Conservation (phyloP, 805 yeast species). For the Candida ipomoeae region DNA sequence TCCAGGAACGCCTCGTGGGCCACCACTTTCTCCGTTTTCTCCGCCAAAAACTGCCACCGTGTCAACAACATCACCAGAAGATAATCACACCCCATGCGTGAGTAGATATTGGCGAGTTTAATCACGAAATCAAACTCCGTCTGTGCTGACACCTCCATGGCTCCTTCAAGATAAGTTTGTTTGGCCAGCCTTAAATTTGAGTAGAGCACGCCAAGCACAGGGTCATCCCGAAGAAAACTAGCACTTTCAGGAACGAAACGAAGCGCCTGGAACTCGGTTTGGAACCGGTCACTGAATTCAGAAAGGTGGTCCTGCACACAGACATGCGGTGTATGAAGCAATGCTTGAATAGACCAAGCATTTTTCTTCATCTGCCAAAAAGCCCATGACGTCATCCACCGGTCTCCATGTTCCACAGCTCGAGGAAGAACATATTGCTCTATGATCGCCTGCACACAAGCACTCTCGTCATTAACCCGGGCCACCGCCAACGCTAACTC, state of each 20-base stretch:
- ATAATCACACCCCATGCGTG: constrained; percentile 89
- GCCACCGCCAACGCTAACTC: constrained; percentile 79
- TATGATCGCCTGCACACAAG: constrained; percentile 41
- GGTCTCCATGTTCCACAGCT: constrained; percentile 59
- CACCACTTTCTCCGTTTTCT: not conserved
- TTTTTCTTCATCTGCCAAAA: constrained; percentile 55
- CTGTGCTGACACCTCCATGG: constrained; percentile 37
- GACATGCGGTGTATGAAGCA: constrained; percentile 52
- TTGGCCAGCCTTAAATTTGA: constrained; percentile 53
- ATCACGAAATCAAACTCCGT: constrained; percentile 60
- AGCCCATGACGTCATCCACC: constrained; percentile 82
- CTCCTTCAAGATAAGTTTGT: constrained; percentile 46
- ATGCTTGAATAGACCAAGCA: constrained; percentile 54
- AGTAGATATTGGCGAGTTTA: constrained; percentile 62
- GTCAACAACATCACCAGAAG: constrained; percentile 58
- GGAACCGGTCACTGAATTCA: constrained; percentile 22
- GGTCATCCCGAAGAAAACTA: constrained; percentile 68
- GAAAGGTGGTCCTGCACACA: constrained; percentile 22
- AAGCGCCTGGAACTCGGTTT: constrained; percentile 12
- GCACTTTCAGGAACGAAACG: constrained; percentile 18
- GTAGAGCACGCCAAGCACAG: constrained; percentile 69
- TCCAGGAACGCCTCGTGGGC: constrained; percentile 15
- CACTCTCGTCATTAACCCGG: constrained; percentile 51
- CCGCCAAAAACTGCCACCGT: constrained; percentile 59
- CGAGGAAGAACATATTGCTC: constrained; percentile 47